Evolutionary conservation across 306 rosid species (phyloP), one percentile per base, ranked within the genome.

Genomic region (Albizia julibrissin): DNA sequence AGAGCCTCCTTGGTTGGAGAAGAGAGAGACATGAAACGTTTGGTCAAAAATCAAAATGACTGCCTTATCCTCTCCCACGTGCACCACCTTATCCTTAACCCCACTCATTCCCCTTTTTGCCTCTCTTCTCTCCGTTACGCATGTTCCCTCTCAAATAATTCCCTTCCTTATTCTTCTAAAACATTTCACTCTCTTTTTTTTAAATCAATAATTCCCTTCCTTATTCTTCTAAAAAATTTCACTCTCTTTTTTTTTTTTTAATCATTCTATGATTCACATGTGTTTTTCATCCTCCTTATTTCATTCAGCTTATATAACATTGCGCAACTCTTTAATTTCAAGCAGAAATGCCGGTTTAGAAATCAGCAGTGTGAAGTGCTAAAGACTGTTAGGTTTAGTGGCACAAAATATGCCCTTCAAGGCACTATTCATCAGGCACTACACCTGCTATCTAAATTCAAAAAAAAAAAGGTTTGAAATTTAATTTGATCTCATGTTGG

Each of bases 21-120:
- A 79, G 64, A 52, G 54, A 2, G 46, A 33, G 27, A 8, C 33
- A 13, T 27, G 16, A 13, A 39, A 0, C 21, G 81, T 72, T 62
- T 74, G 87, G 90, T 88, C 83, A 92, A 86, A n/a, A 82, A 89
- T 88, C 83, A 92, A 86, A n/a, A 82, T 68, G 83, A 84, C 84
- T 88, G 85, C 80, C 84, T 78, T 86, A 87, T 85, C 83, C 64
- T 16, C 14, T 75, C 81, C 97, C 99, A 95, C 99, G 99, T 92
- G 98, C 93, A 85, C 84, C 49, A 83, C 86, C 78, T 78, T 86
- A 90, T 91, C 87, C 27, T 9, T 83, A 81, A 91, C 97, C 94
- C 94, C 87, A 91, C 91, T 64, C 65, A 2, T 52, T 49, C 7
- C 82, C 80, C 31, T 22, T 80, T 77, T 42, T 61, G 79, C 50